Evolutionary conservation across 768 basidiomycete genomes (phyloP).

Genomic region (Collybia sp.): DNA sequence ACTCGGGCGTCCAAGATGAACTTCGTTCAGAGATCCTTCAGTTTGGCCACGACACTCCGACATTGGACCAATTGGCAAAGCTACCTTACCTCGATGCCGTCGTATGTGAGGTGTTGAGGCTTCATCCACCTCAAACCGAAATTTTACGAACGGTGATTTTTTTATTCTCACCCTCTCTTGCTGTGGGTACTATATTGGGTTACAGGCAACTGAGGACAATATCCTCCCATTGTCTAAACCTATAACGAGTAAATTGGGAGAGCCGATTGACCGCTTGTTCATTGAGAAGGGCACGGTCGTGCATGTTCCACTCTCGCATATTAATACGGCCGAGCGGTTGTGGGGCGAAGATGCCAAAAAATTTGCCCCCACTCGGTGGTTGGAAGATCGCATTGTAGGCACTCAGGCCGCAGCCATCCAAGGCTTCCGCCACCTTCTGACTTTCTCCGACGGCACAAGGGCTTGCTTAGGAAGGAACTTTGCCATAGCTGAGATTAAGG

Average conservation of each 20-base stretch:
- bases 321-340: conserved; percentile 29
- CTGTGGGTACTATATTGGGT: background rate
- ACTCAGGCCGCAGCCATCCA: conserved; percentile 21
- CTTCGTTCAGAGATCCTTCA: conserved; percentile 12
- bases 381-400: conserved; percentile 13
- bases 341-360: conserved; percentile 40
- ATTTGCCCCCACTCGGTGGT: conserved; percentile 41
- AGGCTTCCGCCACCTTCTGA: conserved; percentile 31
- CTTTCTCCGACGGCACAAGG: conserved; percentile 36
- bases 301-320: conserved; percentile 25
- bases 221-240: conserved; percentile 29
- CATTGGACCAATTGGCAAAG: conserved; percentile 29
- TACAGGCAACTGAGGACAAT: conserved; percentile 29
- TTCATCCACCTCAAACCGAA: conserved; percentile 27
- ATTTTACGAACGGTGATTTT: conserved; percentile 22
- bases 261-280: conserved; percentile 18
- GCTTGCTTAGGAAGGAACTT: conserved; percentile 38
- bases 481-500: conserved; percentile 33
- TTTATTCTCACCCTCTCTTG: background rate
- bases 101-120: conserved; percentile 31
- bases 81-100: conserved; percentile 38
- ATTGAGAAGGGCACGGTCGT: conserved; percentile 31
- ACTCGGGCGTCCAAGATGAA: conserved; percentile 10
- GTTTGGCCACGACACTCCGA: conserved; percentile 19
- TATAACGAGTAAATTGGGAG: conserved; percentile 17